Conservation (phyloP, 768 basidiomycete species). For the Cystofilobasidium bisporidii region DNA sequence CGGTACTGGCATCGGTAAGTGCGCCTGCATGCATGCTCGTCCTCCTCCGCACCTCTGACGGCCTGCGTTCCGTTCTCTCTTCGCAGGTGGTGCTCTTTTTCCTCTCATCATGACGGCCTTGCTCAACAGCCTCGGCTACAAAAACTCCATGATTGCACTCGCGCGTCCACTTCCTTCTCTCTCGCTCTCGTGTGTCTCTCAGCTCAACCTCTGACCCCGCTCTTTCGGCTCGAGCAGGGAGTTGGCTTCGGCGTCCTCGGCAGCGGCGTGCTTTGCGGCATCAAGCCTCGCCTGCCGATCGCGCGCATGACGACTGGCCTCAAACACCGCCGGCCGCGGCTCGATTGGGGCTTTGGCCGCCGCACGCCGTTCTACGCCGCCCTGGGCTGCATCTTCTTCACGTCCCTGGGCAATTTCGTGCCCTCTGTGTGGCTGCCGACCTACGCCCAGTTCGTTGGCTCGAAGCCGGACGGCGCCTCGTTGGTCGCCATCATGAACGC, state of each 20-base stretch:
- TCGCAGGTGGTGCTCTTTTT: constrained; percentile 34
- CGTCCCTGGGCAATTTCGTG: constrained; percentile 36
- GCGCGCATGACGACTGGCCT: not conserved
- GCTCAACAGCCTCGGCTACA: constrained; percentile 34
- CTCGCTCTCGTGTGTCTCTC: too few species aligned
- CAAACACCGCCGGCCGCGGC: not conserved
- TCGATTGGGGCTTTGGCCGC: not conserved
- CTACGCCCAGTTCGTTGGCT: constrained; percentile 32
- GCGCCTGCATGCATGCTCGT: too few species aligned
- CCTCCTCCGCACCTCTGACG: too few species aligned
- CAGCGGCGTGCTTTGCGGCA: constrained; percentile 28
- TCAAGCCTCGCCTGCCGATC: constrained; percentile 34
- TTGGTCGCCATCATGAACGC: constrained; percentile 37
- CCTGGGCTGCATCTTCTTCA: constrained; percentile 30
- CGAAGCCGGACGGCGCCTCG: constrained; percentile 33
- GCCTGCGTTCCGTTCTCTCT: too few species aligned
- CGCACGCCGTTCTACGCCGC: constrained; percentile 31
- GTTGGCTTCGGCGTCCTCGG: constrained; percentile 31
- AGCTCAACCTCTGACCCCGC: too few species aligned
- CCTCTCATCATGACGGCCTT: constrained; percentile 35
- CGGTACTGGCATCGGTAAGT: too few species aligned
- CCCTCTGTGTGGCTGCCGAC: constrained; percentile 35
- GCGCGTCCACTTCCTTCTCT: not conserved
- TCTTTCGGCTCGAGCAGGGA: constrained; percentile 13
- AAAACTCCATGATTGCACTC: constrained; percentile 34